Conservation (phyloP, 495 filamentous ascomycete genomes). For the Aspergillus haitiensis region DNA sequence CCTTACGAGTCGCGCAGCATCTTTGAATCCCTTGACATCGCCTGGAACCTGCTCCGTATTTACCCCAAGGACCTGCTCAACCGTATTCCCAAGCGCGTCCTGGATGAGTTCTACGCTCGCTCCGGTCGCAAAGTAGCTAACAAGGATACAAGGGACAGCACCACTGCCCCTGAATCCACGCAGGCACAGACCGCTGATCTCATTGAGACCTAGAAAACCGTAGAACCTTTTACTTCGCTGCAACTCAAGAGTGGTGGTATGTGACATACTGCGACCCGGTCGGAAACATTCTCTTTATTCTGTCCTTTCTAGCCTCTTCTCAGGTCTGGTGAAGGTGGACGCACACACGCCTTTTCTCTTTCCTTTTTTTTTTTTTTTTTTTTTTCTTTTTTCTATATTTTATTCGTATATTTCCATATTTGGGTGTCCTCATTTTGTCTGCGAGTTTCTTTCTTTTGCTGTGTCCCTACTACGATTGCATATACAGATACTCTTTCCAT, state of each 20-base stretch:
- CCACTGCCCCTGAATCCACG: slow-evolving; percentile 51
- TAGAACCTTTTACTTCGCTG: background rate
- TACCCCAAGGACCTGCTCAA: slow-evolving; percentile 97
- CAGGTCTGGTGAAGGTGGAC: background rate
- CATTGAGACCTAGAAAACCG: slow-evolving; percentile 52
- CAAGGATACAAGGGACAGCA: slow-evolving; percentile 72
- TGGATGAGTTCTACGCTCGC: slow-evolving; percentile 90
- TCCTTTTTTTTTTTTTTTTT: background rate
- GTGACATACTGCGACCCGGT: no score
- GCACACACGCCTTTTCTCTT: background rate
- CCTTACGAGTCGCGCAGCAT: slow-evolving; percentile 89
- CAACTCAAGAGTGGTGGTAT: no score
- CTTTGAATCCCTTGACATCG: slow-evolving; percentile 88
- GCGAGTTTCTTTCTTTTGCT: background rate
- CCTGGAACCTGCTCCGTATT: slow-evolving; percentile 93
- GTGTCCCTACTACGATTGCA: slow-evolving; percentile 13
- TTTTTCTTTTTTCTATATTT: background rate
- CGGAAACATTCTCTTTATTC: no score
- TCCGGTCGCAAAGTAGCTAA: slow-evolving; percentile 54
- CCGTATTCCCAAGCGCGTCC: slow-evolving; percentile 89
- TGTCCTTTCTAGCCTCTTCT: no score
- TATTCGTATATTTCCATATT: slow-evolving; percentile 8
- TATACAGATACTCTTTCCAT: slow-evolving; percentile 25
- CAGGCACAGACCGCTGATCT: slow-evolving; percentile 56
- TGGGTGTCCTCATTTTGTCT: slow-evolving; percentile 1